Conservation (phyloP, 768 basidiomycete genomes). For the Amylocystis lapponica region DNA sequence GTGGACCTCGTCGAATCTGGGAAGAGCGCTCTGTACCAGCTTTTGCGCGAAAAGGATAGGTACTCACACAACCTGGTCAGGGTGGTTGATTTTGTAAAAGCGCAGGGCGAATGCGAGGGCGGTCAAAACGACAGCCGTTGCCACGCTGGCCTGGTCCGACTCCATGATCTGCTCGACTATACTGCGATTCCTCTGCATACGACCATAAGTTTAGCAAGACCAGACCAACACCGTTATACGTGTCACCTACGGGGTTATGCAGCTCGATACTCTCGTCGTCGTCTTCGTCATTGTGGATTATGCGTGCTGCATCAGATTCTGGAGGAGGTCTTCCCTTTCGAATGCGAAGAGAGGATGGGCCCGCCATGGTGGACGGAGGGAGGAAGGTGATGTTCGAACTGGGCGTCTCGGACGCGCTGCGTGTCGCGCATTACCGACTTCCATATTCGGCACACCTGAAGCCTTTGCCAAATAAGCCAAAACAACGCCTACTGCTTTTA, state of each 20-base stretch:
- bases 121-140: constrained; percentile 61
- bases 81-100: constrained; percentile 92
- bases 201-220: neutral
- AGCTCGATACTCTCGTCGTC: constrained; percentile 11
- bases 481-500: neutral
- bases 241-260: constrained; percentile 18
- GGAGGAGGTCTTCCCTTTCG: constrained; percentile 4
- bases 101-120: constrained; percentile 75
- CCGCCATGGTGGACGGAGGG: constrained; percentile 13
- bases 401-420: neutral
- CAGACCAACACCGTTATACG: constrained; percentile 5
- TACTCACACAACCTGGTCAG: constrained; percentile 90
- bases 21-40: neutral
- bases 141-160: constrained; percentile 53
- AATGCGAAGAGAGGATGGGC: constrained; percentile 7
- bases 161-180: constrained; percentile 58
- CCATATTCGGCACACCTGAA: constrained; percentile 1
- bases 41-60: neutral
- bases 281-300: constrained; percentile 5
- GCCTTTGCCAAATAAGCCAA: constrained; percentile 2
- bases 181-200: constrained; percentile 48
- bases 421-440: neutral
- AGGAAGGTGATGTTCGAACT: neutral
- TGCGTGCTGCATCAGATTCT: constrained; percentile 3
- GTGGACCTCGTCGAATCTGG: constrained; percentile 95